Evolutionary conservation across 2,329 filamentous ascomycete genomes (phyloP), one percentile per base, ranked within the genome.

Genomic region (Penicillium oxalicum): DNA sequence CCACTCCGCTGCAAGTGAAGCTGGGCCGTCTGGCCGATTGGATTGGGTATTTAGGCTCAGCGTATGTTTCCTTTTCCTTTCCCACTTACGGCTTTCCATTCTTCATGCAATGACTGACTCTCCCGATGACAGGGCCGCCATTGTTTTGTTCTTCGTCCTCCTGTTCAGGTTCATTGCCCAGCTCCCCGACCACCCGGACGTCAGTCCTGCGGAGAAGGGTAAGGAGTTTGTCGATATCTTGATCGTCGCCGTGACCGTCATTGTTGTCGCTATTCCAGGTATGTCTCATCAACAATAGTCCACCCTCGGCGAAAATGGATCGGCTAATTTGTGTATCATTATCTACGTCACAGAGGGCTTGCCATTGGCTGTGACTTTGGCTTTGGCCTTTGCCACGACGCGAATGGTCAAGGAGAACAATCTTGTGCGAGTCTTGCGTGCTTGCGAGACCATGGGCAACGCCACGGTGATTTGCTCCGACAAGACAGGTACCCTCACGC

Each of bases 161-260:
- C 81, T 95, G 61, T 91, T 95, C 71, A 81, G 89, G 60, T 96
- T 95, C 64, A 74, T 93, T 8, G 88, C 83, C 41, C 72, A 81
- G 9, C 77, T 95, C 3, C 77, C 69, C 47, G 72, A 68, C 13
- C 75, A 80, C 49, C 55, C 62, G 3, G 71, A 71, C 1, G 47
- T 8, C 11, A 77, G 77, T 0, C 77, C 88, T 3, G 83, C 87
- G 2, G 68, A 82, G 45, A 95, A 94, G 71, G 90, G 87, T 7
- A 87, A 91, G 61, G 77, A 80, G 45, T 89, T 89, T 60, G 76
- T 89, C 57, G 78, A 85, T 51, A 88, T 89, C 51, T 81, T 90
- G 59, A 89, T 90, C 54, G 82, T 87, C 39, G 84, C 88, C 24
- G 83, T 89, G 34, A 89, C 86, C 2, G 87, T 90, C 52, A 86